phyloP scores from a whole-genome alignment of 257 asterid genomes.

The Lantana camara region DNA sequence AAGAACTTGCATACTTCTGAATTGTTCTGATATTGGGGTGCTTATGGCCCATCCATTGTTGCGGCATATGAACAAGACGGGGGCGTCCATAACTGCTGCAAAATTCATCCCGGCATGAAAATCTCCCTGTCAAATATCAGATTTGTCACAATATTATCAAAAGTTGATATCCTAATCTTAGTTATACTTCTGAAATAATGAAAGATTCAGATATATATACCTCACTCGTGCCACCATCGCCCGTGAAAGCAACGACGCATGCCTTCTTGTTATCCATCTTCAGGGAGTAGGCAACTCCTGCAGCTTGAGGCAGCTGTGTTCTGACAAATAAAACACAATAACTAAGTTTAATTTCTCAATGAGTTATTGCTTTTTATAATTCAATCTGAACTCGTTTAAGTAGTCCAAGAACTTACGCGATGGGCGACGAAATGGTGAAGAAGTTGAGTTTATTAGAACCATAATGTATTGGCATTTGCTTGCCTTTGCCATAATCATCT shows the following conservation, averaged over 20 bases:
- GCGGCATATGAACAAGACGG: conserved; percentile 79
- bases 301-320: conserved; percentile 98
- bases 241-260: conserved; percentile 69
- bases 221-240: conserved; percentile 95
- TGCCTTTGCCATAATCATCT: conserved; percentile 79
- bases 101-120: conserved; percentile 91
- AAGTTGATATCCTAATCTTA: no score
- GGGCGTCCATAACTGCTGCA: conserved; percentile 86
- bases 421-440: conserved; percentile 81
- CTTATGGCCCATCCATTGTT: conserved; percentile 99
- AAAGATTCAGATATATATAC: conserved; percentile 30
- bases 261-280: conserved; percentile 88
- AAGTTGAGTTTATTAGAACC: conserved; percentile 73
- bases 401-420: conserved; percentile 54
- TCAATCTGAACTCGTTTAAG: no score
- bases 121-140: conserved; percentile 69
- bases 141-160: not conserved
- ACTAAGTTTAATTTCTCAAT: not conserved
- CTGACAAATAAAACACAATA: conserved; percentile 37
- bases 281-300: conserved; percentile 88
- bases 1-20: conserved; percentile 52
- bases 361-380: not conserved
- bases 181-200: no score
- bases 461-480: conserved; percentile 95
- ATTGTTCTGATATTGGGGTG: conserved; percentile 73